Evolutionary conservation across 148 eudicot species (phyloP).

Genomic region (Camellia sinensis): DNA sequence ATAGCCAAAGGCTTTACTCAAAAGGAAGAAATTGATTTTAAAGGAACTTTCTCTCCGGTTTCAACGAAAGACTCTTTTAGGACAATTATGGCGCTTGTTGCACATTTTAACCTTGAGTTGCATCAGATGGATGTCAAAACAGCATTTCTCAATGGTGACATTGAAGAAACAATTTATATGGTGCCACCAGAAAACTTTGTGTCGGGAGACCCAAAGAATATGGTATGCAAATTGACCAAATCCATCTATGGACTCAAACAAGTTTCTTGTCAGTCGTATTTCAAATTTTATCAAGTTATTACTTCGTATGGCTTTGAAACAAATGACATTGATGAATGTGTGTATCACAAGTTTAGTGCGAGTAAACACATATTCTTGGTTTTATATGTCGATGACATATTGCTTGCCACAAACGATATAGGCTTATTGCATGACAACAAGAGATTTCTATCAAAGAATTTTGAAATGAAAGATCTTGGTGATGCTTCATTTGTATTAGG

Average conservation of each 20-base stretch:
- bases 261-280: background rate
- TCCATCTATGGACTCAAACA: conserved; percentile 15
- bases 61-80: conserved; percentile 1
- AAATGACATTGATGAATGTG: background rate
- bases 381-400: background rate
- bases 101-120: background rate
- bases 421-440: background rate
- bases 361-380: background rate
- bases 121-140: conserved; percentile 6
- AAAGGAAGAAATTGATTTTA: no score
- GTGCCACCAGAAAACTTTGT: conserved; percentile 12
- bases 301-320: background rate
- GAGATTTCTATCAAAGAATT: background rate
- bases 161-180: background rate
- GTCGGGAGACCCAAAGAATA: background rate
- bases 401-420: background rate
- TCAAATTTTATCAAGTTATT: background rate
- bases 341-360: conserved; percentile 2
- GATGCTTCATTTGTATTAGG: conserved; percentile 1
- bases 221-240: conserved; percentile 11
- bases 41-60: background rate
- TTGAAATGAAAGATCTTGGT: background rate
- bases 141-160: background rate
- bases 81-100: background rate
- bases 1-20: no score